phyloP scores from a whole-genome alignment of 2,329 filamentous ascomycete genomes.

The Epicoccum sorghinum region DNA sequence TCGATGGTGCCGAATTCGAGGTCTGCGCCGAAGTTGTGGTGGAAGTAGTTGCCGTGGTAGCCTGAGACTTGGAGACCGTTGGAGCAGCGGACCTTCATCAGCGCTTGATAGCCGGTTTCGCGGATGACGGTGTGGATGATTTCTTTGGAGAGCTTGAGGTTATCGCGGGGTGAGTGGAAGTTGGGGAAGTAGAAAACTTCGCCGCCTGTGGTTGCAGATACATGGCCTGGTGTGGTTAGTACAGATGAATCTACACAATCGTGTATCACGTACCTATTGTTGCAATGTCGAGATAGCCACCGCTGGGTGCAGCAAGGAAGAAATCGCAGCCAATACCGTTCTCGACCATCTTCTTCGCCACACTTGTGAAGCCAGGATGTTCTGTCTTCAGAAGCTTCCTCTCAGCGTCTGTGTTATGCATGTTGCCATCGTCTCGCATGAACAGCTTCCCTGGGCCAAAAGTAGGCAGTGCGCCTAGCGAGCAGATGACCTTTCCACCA shows the following conservation, averaged over 20 bases:
- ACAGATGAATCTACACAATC: no score
- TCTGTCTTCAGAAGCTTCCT: slow-evolving; percentile 92
- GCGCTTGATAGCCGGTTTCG: slow-evolving; percentile 91
- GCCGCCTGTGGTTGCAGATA: slow-evolving; percentile 87
- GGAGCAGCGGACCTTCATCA: slow-evolving; percentile 98
- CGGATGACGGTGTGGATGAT: slow-evolving; percentile 84
- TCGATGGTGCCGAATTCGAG: slow-evolving; percentile 92
- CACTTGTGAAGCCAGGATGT: slow-evolving; percentile 84
- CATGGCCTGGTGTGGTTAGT: slow-evolving; percentile 64
- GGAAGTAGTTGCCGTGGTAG: slow-evolving; percentile 97
- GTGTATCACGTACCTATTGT: slow-evolving; percentile 71
- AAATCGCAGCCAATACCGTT: slow-evolving; percentile 89
- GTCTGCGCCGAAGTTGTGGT: slow-evolving; percentile 93
- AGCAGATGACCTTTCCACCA: slow-evolving; percentile 91
- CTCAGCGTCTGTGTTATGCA: slow-evolving; percentile 80
- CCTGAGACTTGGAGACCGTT: slow-evolving; percentile 90
- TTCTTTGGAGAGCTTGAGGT: slow-evolving; percentile 81
- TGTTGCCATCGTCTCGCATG: slow-evolving; percentile 85
- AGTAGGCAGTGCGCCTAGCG: slow-evolving; percentile 84
- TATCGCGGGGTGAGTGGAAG: slow-evolving; percentile 86
- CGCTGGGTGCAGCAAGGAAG: slow-evolving; percentile 89
- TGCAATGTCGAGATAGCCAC: slow-evolving; percentile 90
- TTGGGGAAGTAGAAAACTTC: slow-evolving; percentile 98
- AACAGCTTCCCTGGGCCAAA: slow-evolving; percentile 88
- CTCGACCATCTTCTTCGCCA: slow-evolving; percentile 85